Conservation (phyloP, 2,329 filamentous ascomycete species). For the Phyllosticta capitalensis region DNA sequence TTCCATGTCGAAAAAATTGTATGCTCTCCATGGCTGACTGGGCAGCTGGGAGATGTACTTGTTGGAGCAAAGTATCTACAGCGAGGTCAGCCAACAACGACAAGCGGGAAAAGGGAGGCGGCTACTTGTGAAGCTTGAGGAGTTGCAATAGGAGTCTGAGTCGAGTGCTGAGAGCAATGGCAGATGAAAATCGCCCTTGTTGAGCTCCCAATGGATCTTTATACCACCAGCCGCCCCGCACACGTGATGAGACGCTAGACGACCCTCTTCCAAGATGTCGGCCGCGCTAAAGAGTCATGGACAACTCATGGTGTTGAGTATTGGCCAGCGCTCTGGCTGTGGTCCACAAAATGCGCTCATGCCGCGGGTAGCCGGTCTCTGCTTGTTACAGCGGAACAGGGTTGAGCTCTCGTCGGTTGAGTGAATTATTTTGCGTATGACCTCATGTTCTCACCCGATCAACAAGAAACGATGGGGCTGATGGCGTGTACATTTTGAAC, state of each 20-base stretch:
- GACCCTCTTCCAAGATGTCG: background rate
- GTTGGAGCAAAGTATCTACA: background rate
- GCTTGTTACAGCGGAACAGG: background rate
- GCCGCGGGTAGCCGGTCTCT: background rate
- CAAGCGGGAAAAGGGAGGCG: background rate
- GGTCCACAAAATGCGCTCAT: background rate
- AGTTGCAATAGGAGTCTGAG: background rate
- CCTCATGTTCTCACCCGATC: background rate
- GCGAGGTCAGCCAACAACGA: background rate
- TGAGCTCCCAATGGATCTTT: background rate
- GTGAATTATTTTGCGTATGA: background rate
- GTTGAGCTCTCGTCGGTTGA: background rate
- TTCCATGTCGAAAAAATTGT: slow-evolving; percentile 8
- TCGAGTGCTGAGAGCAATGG: background rate
- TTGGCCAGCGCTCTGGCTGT: background rate
- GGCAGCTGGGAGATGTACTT: slow-evolving; percentile 3
- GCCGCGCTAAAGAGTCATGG: background rate
- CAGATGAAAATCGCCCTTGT: background rate
- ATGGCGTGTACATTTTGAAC: background rate
- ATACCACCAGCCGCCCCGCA: slow-evolving; percentile 4
- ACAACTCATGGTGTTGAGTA: background rate
- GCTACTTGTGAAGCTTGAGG: slow-evolving; percentile 2
- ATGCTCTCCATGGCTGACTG: slow-evolving; percentile 3
- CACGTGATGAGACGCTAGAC: slow-evolving; percentile 8
- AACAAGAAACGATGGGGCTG: background rate